These are phyloP conservation scores for Rugonectria rugulosa DNA, from an alignment of 2,329 filamentous ascomycete species.

Conservation along the genomic window DNA sequence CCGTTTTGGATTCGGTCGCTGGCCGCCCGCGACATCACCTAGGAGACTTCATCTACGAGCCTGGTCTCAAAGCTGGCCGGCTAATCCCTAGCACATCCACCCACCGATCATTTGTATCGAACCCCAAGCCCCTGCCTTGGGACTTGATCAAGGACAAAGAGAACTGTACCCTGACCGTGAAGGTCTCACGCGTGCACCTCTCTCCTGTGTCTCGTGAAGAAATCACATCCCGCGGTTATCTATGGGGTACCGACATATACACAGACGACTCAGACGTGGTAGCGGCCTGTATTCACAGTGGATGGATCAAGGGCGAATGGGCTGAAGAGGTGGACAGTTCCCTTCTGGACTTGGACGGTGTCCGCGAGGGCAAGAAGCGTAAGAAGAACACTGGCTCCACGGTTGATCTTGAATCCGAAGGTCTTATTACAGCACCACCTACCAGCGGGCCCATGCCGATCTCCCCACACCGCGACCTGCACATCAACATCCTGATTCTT, in stretches of 20 bases:
- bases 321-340: constrained; percentile 75
- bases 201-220: constrained; percentile 76
- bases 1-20: constrained; percentile 75
- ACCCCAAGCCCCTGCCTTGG: constrained; percentile 76
- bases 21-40: constrained; percentile 79
- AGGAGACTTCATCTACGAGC: constrained; percentile 83
- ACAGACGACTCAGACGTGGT: constrained; percentile 95
- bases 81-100: constrained; percentile 51
- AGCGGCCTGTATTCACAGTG: constrained; percentile 90
- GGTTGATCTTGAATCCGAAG: constrained; percentile 48
- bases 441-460: constrained; percentile 68
- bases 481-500: constrained; percentile 86
- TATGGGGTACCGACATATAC: constrained; percentile 96
- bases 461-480: constrained; percentile 76
- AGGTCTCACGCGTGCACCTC: constrained; percentile 83
- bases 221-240: constrained; percentile 78
- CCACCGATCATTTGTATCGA: constrained; percentile 57
- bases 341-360: constrained; percentile 65
- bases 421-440: constrained; percentile 61
- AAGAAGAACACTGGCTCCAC: constrained; percentile 43
- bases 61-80: constrained; percentile 65
- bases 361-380: constrained; percentile 40
- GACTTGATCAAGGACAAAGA: constrained; percentile 76
- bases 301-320: constrained; percentile 93
- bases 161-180: constrained; percentile 90